Evolutionary conservation across 345 rosid species (phyloP), one percentile per base, ranked within the genome.

Genomic region (Salix udensis): DNA sequence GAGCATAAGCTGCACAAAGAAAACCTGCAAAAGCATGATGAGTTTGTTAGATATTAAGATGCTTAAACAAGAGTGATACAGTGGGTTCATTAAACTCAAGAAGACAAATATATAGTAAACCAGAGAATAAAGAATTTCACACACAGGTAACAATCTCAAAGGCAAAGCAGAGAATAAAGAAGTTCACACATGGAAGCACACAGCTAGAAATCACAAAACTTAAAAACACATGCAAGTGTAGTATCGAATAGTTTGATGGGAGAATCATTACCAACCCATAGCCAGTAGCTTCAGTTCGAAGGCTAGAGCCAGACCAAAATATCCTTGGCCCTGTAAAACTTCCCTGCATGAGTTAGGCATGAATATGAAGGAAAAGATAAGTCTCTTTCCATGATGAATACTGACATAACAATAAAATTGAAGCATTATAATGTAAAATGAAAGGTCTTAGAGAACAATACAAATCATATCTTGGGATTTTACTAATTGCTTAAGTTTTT

Each of bases 261-360:
- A 80, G 2, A 58, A 52, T 75, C 70, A 70, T 87, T 92, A 96
- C 99, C 97, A 96, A 90, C 34, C 98, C 99, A 85, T 96, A 96
- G 84, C 98, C 99, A 83, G 97, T 92, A 77, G 98, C 99, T 90
- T 96, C 99, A 76, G 99, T 96, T 80, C 97, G 94, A 67, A 96
- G 99, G 82, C 98, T 96, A 82, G 98, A 96, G 71, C 97, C 97
- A 65, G 99, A 92, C 98, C 97, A 96, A 81, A 89, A 93, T 87
- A 90, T 90, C 81, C 94, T 87, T 34, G 99, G 97, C 81, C 97
- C 98, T 87, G 97, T 88, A 89, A 90, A 96, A 89, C 98, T 96
- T 88, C 99, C 99, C 98, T 96, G 97, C 96, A 91, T 83, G 88
- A 88, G 92, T 81, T 61, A 85, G 82, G 85, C 78, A 85, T 79